phyloP scores from a whole-genome alignment of 768 basidiomycete genomes.

The Dentipellis fragilis region DNA sequence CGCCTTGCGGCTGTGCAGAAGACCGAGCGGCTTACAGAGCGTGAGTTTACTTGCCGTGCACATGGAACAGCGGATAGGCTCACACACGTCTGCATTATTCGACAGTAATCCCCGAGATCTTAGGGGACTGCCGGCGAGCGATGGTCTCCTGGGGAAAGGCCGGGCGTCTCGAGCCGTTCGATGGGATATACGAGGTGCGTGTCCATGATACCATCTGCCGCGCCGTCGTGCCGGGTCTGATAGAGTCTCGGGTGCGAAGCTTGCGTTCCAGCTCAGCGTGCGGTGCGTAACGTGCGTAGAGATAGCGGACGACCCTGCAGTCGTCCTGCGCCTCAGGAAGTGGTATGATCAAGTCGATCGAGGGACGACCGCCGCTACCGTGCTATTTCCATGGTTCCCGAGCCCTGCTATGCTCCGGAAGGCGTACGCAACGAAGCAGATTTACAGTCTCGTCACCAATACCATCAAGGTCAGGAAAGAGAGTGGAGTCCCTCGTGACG shows the following conservation, averaged over 20 bases:
- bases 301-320: constrained; percentile 53
- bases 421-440: constrained; percentile 61
- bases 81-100: constrained; percentile 16
- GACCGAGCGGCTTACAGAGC: constrained; percentile 44
- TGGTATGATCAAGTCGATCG: constrained; percentile 62
- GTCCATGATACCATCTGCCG: not conserved
- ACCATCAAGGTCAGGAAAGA: constrained; percentile 46
- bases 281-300: constrained; percentile 58
- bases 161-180: constrained; percentile 64
- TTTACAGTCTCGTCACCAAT: constrained; percentile 56
- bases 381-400: constrained; percentile 74
- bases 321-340: constrained; percentile 50
- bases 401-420: constrained; percentile 66
- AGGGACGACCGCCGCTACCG: constrained; percentile 61
- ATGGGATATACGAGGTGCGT: constrained; percentile 56
- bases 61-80: too few species aligned
- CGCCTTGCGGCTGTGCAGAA: constrained; percentile 55
- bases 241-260: constrained; percentile 16
- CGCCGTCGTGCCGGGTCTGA: not conserved
- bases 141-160: constrained; percentile 58
- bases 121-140: constrained; percentile 50
- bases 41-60: constrained; percentile 28
- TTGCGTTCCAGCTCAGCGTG: constrained; percentile 66
- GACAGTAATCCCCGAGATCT: constrained; percentile 47
- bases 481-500: constrained; percentile 47